phyloP scores from a whole-genome alignment of 306 rosid genomes.

The Cicer pinnatifidum region DNA sequence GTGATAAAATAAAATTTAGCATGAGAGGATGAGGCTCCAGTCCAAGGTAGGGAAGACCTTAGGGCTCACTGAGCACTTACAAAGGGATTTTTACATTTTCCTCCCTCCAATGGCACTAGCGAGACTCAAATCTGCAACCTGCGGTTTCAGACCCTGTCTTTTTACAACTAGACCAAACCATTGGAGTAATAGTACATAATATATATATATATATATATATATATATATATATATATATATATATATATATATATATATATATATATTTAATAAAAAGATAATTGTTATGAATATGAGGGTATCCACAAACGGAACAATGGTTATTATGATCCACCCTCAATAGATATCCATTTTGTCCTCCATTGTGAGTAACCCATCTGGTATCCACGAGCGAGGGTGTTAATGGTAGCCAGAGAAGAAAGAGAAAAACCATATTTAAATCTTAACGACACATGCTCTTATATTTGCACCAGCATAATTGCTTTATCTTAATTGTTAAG shows the following conservation, averaged over 20 bases:
- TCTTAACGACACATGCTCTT: constrained; percentile 18
- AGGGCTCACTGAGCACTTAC: too few species aligned
- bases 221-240: not conserved
- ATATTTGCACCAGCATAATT: constrained; percentile 10
- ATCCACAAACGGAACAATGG: not conserved
- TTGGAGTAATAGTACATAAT: not conserved
- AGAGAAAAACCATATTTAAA: not conserved
- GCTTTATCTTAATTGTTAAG: constrained; percentile 17
- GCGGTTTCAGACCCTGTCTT: too few species aligned
- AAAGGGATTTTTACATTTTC: too few species aligned
- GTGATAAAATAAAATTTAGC: not conserved
- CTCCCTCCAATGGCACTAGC: too few species aligned
- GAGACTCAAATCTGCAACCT: too few species aligned
- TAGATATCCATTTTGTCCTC: not conserved
- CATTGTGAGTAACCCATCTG: not conserved
- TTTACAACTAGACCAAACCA: too few species aligned
- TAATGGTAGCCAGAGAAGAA: constrained; percentile 33
- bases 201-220: not conserved
- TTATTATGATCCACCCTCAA: not conserved
- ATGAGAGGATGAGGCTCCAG: too few species aligned
- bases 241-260: not conserved
- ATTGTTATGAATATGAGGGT: not conserved
- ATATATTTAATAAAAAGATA: not conserved
- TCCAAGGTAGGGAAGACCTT: too few species aligned
- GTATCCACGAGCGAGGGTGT: not conserved